Evolutionary conservation across 2,329 filamentous ascomycete genomes (phyloP).

Genomic region (Epichloe gansuensis): DNA sequence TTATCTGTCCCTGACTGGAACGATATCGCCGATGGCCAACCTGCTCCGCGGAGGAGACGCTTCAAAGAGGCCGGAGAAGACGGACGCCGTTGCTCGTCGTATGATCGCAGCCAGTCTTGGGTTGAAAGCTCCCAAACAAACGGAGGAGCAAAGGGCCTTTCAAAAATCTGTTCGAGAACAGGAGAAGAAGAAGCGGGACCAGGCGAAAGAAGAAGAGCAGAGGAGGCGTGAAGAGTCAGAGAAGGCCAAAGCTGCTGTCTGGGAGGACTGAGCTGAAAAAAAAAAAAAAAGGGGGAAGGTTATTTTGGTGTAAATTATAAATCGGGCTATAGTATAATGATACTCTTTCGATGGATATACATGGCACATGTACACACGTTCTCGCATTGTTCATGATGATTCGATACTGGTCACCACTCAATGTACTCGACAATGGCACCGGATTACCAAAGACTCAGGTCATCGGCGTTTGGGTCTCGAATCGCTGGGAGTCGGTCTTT

Average conservation of each 20-base stretch:
- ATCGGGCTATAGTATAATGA: background rate
- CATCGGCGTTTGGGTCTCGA: slow-evolving; percentile 22
- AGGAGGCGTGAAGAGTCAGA: slow-evolving; percentile 53
- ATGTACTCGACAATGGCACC: slow-evolving; percentile 21
- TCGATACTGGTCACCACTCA: slow-evolving; percentile 10
- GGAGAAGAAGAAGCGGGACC: slow-evolving; percentile 65
- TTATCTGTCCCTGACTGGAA: slow-evolving; percentile 5
- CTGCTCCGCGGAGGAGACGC: slow-evolving; percentile 11
- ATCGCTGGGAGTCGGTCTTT: slow-evolving; percentile 13
- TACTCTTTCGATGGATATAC: slow-evolving; percentile 10
- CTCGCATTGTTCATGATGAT: too few species aligned
- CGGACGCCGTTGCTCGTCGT: slow-evolving; percentile 76
- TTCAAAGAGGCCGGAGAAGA: slow-evolving; percentile 64
- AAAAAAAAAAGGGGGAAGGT: background rate
- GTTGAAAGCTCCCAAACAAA: slow-evolving; percentile 65
- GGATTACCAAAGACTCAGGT: slow-evolving; percentile 14
- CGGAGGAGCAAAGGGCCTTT: slow-evolving; percentile 80
- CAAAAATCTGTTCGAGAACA: slow-evolving; percentile 73
- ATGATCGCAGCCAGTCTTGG: slow-evolving; percentile 86
- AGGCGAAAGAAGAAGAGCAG: slow-evolving; percentile 55
- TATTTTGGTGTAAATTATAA: background rate
- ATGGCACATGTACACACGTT: too few species aligned
- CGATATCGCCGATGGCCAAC: background rate
- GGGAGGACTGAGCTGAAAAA: slow-evolving; percentile 54
- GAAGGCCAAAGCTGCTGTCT: slow-evolving; percentile 70